Base-by-base conservation (phyloP, 805 yeast genomes). In the Cephaloascus fragrans region DNA sequence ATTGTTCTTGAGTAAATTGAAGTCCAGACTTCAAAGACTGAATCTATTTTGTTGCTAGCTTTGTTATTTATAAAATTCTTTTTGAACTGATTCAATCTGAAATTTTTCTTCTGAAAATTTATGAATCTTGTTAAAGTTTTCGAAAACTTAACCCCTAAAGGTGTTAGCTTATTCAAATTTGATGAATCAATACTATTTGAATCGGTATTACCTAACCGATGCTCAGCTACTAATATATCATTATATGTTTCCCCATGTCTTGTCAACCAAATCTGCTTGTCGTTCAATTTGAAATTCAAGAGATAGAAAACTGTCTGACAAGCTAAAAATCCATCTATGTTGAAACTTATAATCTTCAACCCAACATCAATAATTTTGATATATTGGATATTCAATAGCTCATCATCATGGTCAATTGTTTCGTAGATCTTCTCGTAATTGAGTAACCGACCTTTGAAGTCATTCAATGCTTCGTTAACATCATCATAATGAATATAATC, bases 301-400 rank as follows among this genome's bases (percentile, higher is more conserved):
- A 74, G 50, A 50, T 73, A 74, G 48, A 74, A 74, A 18, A 74
- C 71, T 16, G 78, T 70, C 44, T 74, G 80, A 1, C 78, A 72
- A 4, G 78, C 72, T 36, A 74, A 58, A 47, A 72, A 74, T 0
- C 80, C 80, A 47, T 70, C 71, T 23, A 77, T 69, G 47, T 78
- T 77, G 49, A 63, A 75, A 31, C 75, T 65, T 26, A 72, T 70
- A 16, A 78, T 64, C 50, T 74, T 73, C 48, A 70, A 71, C 19
- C 80, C 80, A 4, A 80, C 81, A 49, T 79, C 74, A 31, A 79
- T 68, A 59, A 79, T 75, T 50, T 79, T 77, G 31, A 79, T 73
- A 44, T 75, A 78, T 49, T 75, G 81, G 44, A 69, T 71, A 3
- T 67, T 66, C 37, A 72, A 67, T 28, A 55, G 54, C 41, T 67